Conservation (phyloP, 768 basidiomycete species). For the Lactarius quietus region DNA sequence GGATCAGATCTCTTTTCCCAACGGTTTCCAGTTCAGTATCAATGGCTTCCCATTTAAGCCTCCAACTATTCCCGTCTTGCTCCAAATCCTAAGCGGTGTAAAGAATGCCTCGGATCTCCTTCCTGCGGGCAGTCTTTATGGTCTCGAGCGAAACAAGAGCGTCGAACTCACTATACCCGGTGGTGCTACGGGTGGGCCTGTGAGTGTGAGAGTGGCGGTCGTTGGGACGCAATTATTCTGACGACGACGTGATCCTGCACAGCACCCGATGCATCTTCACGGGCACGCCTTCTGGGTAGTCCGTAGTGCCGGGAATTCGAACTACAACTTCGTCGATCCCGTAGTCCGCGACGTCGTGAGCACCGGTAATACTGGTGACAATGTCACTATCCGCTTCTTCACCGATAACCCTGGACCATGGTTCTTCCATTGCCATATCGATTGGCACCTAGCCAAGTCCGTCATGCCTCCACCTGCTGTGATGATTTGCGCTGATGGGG, state of each 20-base stretch:
- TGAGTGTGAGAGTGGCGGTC: conserved; percentile 7
- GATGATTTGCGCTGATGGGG: conserved; percentile 17
- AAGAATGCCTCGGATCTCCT: conserved; percentile 45
- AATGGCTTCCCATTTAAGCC: conserved; percentile 37
- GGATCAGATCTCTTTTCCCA: conserved; percentile 5
- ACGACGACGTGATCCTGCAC: not conserved
- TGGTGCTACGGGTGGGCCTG: conserved; percentile 35
- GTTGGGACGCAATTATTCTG: not conserved
- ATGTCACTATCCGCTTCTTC: conserved; percentile 32
- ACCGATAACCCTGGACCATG: conserved; percentile 33
- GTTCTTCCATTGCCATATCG: conserved; percentile 34
- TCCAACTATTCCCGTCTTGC: conserved; percentile 49
- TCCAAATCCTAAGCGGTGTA: conserved; percentile 57
- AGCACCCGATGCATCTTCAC: conserved; percentile 25
- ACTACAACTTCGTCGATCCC: conserved; percentile 25
- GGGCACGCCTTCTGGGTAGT: conserved; percentile 19
- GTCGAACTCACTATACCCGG: conserved; percentile 50
- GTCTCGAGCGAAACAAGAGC: conserved; percentile 43
- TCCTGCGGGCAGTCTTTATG: conserved; percentile 46
- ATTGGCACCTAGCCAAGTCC: conserved; percentile 37
- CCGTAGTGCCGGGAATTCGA: conserved; percentile 15
- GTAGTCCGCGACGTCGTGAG: conserved; percentile 27
- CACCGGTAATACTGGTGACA: conserved; percentile 16
- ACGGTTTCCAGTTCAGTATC: conserved; percentile 37
- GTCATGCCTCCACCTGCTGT: conserved; percentile 58